Percentiles rank a stretch among this genome's conserved stretches.
Evolutionary conservation across 1,139 yeast genomes (phyloP).

Genomic region (Nadsonia commutata): DNA sequence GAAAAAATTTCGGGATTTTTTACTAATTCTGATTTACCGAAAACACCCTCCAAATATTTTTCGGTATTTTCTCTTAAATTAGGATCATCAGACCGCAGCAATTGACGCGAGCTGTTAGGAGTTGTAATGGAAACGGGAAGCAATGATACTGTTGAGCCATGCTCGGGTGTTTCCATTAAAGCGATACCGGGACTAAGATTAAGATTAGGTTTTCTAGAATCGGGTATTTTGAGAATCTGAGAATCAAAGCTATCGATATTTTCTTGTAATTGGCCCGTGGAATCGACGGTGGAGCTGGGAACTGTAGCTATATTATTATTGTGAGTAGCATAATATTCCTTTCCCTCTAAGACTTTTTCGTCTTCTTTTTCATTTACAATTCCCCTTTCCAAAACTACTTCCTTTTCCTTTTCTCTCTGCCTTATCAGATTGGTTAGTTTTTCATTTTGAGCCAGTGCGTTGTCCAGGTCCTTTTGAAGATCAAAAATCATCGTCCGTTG

Average conservation of each 20-base stretch:
- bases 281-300: no score
- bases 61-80: not conserved
- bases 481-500: conserved; percentile 20
- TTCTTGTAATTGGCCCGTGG: no score
- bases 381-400: conserved; percentile 3
- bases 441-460: conserved; percentile 8
- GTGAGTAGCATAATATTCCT: not conserved
- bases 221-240: not conserved
- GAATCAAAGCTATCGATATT: not conserved
- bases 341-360: conserved; percentile 1
- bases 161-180: no score
- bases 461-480: conserved; percentile 17
- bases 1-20: no score
- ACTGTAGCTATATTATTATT: no score
- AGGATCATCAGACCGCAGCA: conserved; percentile 3
- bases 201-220: not conserved
- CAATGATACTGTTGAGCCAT: not conserved
- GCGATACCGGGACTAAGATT: not conserved
- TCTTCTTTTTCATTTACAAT: conserved; percentile 2
- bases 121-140: not conserved
- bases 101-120: conserved; percentile 5
- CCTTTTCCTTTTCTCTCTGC: conserved; percentile 11
- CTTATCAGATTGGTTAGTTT: not conserved
- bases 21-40: no score
- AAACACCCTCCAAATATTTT: not conserved